phyloP scores from a whole-genome alignment of 768 basidiomycete genomes.

The Lentinula guzmanii region DNA sequence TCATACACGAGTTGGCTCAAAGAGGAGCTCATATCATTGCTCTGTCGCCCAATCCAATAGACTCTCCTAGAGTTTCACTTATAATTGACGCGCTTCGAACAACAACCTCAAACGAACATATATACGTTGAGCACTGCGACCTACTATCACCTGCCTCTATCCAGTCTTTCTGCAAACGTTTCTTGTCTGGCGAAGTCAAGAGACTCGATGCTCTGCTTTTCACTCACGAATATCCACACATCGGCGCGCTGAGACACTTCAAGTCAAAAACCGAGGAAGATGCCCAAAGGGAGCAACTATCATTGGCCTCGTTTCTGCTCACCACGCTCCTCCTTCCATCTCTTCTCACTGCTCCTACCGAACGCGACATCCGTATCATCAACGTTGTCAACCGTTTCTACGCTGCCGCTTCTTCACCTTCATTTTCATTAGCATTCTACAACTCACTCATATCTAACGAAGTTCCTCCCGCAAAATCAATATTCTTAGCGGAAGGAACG shows the following conservation, averaged over 20 bases:
- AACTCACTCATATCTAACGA: conserved; percentile 14
- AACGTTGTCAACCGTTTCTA: conserved; percentile 87
- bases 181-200: conserved; percentile 58
- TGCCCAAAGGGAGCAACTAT: conserved; percentile 36
- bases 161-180: conserved; percentile 60
- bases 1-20: conserved; percentile 60
- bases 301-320: conserved; percentile 73
- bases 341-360: conserved; percentile 76
- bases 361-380: conserved; percentile 87
- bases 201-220: conserved; percentile 77
- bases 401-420: conserved; percentile 61
- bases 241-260: conserved; percentile 39
- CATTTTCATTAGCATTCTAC: conserved; percentile 19
- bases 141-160: conserved; percentile 61
- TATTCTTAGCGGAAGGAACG: conserved; percentile 56
- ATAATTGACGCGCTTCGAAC: conserved; percentile 63
- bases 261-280: conserved; percentile 22
- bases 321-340: conserved; percentile 74
- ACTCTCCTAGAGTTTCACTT: conserved; percentile 46
- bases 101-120: conserved; percentile 66
- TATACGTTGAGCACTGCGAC: conserved; percentile 79
- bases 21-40: conserved; percentile 80
- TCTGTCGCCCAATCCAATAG: conserved; percentile 55
- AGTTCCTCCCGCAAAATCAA: conserved; percentile 17
- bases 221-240: conserved; percentile 67